Evolutionary conservation across 495 filamentous ascomycete species (phyloP), one percentile per base, ranked within the genome.

Genomic region (Aspergillus coremiiformis): DNA sequence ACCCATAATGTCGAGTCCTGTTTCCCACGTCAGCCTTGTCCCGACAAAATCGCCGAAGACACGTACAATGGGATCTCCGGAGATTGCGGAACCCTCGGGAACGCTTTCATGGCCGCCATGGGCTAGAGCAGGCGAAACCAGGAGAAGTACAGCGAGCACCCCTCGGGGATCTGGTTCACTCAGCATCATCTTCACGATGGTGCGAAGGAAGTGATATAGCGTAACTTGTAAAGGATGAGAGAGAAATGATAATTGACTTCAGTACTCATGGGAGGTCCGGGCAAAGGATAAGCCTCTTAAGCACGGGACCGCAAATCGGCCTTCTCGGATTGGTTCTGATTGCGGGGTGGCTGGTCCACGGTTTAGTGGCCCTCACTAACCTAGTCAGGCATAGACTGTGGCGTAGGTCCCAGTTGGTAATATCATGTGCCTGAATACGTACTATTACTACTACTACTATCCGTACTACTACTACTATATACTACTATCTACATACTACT

Each of bases 1-100:
- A 84, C 72, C 93, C 92, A 98, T 83, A 98, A 66, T 60, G 79
- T 93, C 44, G 81, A 74, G 59, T 96, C 89, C 85, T 91, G 39
- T 27, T 45, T 1, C 10, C 10, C 6, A 5, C 4, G 52, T 58
- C 48, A 60, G 51, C 46, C 27, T 27, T 23, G 17, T 15, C 26
- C 17, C 1, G 29, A 15, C 5, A 20, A 15, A 33, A 17, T 20
- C 7, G 35, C 14, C 23, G 26, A 51, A 44, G 50, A 24, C 39
- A 78, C 85, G 49, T 81, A 92, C 90, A 57, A 98, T 82, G 0
- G 93, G 92, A 29, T 98, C 91, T 14, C 69, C 61, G n/a, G 89
- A 93, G 56, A 93, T 71, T 23, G 76, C 70, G 51, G 82, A 62
- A 47, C 91, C 92, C 57, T 93, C 86, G 39, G 82, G 80, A 52